phyloP scores from a whole-genome alignment of 2,329 filamentous ascomycete genomes.

The Ceratocystis cubensis region DNA sequence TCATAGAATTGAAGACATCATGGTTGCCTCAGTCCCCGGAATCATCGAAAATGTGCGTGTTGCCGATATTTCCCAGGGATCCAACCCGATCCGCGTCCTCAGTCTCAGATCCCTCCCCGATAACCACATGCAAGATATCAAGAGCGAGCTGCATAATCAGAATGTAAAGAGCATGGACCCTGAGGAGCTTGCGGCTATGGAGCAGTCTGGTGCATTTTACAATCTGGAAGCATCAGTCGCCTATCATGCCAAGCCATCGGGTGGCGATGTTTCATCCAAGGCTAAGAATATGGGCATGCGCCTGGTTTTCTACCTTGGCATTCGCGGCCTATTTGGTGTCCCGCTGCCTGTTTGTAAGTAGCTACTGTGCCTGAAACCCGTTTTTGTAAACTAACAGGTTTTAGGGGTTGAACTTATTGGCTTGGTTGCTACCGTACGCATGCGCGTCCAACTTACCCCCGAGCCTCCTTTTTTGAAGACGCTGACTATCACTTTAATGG shows the following conservation, averaged over 20 bases:
- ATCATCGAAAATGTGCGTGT: conserved; percentile 91
- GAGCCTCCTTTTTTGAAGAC: conserved; percentile 88
- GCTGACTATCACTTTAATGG: conserved; percentile 88
- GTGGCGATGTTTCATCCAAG: conserved; percentile 59
- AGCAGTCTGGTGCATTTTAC: conserved; percentile 85
- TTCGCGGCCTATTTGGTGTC: conserved; percentile 79
- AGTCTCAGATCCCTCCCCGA: conserved; percentile 74
- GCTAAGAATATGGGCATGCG: conserved; percentile 97
- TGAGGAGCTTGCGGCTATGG: conserved; percentile 74
- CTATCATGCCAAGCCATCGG: conserved; percentile 73
- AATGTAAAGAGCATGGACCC: conserved; percentile 73
- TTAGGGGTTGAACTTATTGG: conserved; percentile 69
- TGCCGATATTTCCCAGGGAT: conserved; percentile 87
- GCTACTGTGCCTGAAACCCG: not conserved
- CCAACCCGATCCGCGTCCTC: conserved; percentile 76
- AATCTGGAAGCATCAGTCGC: conserved; percentile 84
- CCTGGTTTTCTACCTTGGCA: conserved; percentile 81
- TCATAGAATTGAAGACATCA: conserved; percentile 54
- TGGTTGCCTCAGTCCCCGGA: conserved; percentile 86
- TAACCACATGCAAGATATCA: conserved; percentile 65
- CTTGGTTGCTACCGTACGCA: conserved; percentile 73
- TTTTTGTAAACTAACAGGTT: conserved; percentile 20
- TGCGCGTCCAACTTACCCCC: conserved; percentile 74
- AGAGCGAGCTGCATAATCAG: conserved; percentile 64
- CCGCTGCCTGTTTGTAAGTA: conserved; percentile 62